phyloP scores from a whole-genome alignment of 1,139 yeast species.

The Kodamaea plutei region DNA sequence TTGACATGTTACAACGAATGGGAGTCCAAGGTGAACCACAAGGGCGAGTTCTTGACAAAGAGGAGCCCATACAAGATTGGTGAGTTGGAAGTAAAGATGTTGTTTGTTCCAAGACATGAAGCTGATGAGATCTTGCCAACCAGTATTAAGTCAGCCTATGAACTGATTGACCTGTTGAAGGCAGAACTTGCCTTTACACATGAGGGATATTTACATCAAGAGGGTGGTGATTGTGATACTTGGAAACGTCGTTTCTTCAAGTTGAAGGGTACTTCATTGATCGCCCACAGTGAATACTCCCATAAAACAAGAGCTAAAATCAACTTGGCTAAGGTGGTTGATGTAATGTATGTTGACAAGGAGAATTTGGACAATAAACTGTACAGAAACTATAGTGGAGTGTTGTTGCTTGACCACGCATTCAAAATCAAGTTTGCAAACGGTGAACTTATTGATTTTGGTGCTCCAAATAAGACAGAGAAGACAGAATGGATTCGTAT shows the following conservation, averaged over 20 bases:
- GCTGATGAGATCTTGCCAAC: conserved; percentile 59
- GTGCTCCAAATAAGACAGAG: conserved; percentile 57
- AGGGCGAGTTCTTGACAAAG: conserved; percentile 25
- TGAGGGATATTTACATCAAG: conserved; percentile 70
- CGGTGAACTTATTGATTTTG: conserved; percentile 67
- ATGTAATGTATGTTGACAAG: conserved; percentile 48
- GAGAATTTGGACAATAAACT: conserved; percentile 31
- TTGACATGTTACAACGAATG: conserved; percentile 78
- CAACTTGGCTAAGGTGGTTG: conserved; percentile 58
- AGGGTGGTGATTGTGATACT: conserved; percentile 69
- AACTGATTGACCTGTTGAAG: conserved; percentile 44
- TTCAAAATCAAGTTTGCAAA: conserved; percentile 62
- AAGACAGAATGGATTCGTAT: conserved; percentile 53
- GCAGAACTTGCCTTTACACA: conserved; percentile 33
- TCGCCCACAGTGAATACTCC: conserved; percentile 62
- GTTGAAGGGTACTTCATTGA: conserved; percentile 54
- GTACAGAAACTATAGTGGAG: conserved; percentile 60
- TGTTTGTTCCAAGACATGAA: conserved; percentile 62
- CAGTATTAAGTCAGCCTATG: conserved; percentile 57
- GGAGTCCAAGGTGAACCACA: conserved; percentile 44
- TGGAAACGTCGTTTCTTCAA: conserved; percentile 64
- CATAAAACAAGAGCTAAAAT: conserved; percentile 64
- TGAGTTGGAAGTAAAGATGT: conserved; percentile 64
- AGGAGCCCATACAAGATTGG: conserved; percentile 63
- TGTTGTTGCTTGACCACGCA: conserved; percentile 56